phyloP scores from a whole-genome alignment of 352 stramenopile species.

The Phytopythium mirpurense region DNA sequence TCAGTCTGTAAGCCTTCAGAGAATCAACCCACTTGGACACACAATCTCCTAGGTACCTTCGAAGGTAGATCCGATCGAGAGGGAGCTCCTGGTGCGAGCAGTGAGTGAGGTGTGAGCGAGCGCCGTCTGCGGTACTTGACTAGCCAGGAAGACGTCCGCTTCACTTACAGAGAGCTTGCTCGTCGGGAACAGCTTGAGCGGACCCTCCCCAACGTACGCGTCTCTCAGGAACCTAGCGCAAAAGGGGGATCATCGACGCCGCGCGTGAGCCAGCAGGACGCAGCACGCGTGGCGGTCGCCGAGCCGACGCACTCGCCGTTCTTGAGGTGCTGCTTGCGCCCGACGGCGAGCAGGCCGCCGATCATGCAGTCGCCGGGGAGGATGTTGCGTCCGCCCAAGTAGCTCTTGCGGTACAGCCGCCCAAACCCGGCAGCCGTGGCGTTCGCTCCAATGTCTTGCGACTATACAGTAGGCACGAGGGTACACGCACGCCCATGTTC shows the following conservation, averaged over 20 bases:
- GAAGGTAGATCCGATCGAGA: slow-evolving; percentile 62
- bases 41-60: slow-evolving; percentile 16
- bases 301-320: slow-evolving; percentile 54
- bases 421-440: slow-evolving; percentile 40
- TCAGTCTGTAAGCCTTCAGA: background rate
- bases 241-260: too few species aligned
- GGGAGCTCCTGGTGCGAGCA: slow-evolving; percentile 26
- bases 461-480: too few species aligned
- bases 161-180: slow-evolving; percentile 58
- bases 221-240: slow-evolving; percentile 44
- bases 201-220: slow-evolving; percentile 63
- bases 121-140: too few species aligned
- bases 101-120: background rate
- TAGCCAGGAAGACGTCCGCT: too few species aligned
- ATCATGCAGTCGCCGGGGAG: slow-evolving; percentile 70
- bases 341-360: slow-evolving; percentile 63
- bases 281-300: too few species aligned
- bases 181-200: slow-evolving; percentile 64
- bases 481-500: background rate
- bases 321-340: slow-evolving; percentile 71
- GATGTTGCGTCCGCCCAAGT: slow-evolving; percentile 73
- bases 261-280: too few species aligned
- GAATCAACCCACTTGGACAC: background rate
- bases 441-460: slow-evolving; percentile 60
- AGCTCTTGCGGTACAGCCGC: slow-evolving; percentile 74